Base-by-base conservation (phyloP, 257 asterid species). In the Schizonepeta tenuifolia region DNA sequence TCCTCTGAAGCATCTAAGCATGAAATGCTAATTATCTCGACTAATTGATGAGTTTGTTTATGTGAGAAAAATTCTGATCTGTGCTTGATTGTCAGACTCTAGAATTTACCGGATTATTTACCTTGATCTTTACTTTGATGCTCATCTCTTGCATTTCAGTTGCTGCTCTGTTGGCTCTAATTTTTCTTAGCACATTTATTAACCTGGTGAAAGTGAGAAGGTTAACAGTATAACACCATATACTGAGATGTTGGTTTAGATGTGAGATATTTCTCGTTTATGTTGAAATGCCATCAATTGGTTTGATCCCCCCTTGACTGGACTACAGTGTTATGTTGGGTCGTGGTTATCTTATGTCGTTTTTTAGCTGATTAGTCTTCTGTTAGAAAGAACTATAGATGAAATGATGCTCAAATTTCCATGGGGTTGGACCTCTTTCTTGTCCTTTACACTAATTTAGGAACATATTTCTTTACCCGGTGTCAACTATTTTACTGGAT, bases 101-200 rank as follows among this genome's bases (percentile, higher is more conserved):
- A 35, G 40, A 60, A 62, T 13, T 14, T 70, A 54, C 35, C 40
- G 22, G 49, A 35, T 8, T 61, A 18, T 28, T 31, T 31, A 41
- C 20, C 22, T 61, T 36, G 41, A 50, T 51, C 9, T 43, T 13
- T 54, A n/a, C 41, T 65, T 70, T 47, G 21, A 44, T 61, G 73
- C 56, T 75, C 65, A 50, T 65, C 4, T 53, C 6, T 31, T 69
- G 33, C 24, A 40, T 61, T 72, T 66, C 62, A 59, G 49, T 60
- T 72, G 15, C 35, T 54, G 43, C 40, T 26, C 2, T 18, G 17
- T 46, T 68, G 58, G 50, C 33, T 74, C 62, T 49, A 4, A 22
- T 21, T 55, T 22, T n/a, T 68, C 58, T 53, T 20, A 64, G 33
- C 5, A 31, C 6, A 31, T 31, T 31, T 31, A 31, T 65, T 59